phyloP scores from a whole-genome alignment of 2,329 filamentous ascomycete genomes.

The Paecilomyces formosus region DNA sequence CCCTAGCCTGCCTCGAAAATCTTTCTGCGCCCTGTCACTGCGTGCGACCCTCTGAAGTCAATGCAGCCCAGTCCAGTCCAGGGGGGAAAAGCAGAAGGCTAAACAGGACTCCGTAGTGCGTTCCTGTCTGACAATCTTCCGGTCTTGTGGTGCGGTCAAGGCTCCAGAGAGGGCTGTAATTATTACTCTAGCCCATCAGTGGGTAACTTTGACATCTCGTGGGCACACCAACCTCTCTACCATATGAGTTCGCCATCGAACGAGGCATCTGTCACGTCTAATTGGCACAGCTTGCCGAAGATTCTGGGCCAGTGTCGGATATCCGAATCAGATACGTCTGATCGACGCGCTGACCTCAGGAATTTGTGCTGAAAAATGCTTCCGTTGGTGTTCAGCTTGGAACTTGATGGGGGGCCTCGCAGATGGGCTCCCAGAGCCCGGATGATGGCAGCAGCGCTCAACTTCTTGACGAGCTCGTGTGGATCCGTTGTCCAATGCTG shows the following conservation, averaged over 20 bases:
- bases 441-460: background rate
- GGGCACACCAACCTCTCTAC: background rate
- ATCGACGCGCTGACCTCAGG: background rate
- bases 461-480: background rate
- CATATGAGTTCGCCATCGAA: background rate
- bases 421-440: background rate
- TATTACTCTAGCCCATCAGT: background rate
- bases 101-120: background rate
- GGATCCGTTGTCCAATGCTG: background rate
- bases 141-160: background rate
- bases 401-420: background rate
- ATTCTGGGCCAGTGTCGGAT: background rate
- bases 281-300: background rate
- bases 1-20: background rate
- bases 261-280: background rate
- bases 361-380: background rate
- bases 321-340: background rate
- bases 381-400: background rate
- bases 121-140: background rate
- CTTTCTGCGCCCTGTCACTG: background rate
- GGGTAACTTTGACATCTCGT: background rate
- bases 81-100: background rate
- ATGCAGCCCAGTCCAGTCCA: background rate
- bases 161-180: background rate
- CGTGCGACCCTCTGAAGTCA: background rate